Conservation (phyloP, 352 stramenopile species). For the Peronospora tabacina region DNA sequence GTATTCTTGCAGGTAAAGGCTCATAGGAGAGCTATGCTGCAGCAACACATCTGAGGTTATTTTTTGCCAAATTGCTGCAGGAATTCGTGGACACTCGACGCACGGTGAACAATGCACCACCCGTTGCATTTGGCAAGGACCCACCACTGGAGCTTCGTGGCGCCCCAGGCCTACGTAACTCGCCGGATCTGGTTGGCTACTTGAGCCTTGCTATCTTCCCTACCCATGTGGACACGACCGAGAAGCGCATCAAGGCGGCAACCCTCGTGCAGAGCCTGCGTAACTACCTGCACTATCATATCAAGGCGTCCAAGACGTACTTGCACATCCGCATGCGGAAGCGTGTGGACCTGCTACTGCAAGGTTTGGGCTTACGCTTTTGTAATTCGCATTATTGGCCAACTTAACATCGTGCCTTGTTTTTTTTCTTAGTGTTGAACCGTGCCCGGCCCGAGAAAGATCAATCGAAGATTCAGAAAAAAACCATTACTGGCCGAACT, state of each 20-base stretch:
- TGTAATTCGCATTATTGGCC: neutral
- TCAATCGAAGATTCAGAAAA: slow-evolving; percentile 85
- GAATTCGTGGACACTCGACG: slow-evolving; percentile 90
- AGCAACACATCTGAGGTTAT: slow-evolving; percentile 2
- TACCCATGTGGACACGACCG: slow-evolving; percentile 80
- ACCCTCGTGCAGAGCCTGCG: slow-evolving; percentile 85
- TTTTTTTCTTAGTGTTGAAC: slow-evolving; percentile 73
- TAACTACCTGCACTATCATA: slow-evolving; percentile 94
- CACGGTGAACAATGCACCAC: slow-evolving; percentile 91
- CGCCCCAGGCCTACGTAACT: slow-evolving; percentile 50
- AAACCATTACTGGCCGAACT: slow-evolving; percentile 88
- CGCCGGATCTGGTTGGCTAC: slow-evolving; percentile 81
- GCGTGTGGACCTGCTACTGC: slow-evolving; percentile 86
- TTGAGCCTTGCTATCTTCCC: slow-evolving; percentile 86
- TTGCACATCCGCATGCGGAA: slow-evolving; percentile 94
- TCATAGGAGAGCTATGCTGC: neutral
- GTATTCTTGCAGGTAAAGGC: slow-evolving; percentile 81
- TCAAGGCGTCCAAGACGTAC: slow-evolving; percentile 94
- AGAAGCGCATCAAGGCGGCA: slow-evolving; percentile 85
- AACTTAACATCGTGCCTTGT: slow-evolving; percentile 1
- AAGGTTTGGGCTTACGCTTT: slow-evolving; percentile 40
- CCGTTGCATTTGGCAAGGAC: slow-evolving; percentile 86
- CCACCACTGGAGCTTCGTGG: slow-evolving; percentile 81
- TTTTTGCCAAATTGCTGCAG: slow-evolving; percentile 24
- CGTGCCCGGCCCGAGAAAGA: slow-evolving; percentile 85